Conservation (phyloP, 2,329 filamentous ascomycete genomes). For the Microsporum canis region DNA sequence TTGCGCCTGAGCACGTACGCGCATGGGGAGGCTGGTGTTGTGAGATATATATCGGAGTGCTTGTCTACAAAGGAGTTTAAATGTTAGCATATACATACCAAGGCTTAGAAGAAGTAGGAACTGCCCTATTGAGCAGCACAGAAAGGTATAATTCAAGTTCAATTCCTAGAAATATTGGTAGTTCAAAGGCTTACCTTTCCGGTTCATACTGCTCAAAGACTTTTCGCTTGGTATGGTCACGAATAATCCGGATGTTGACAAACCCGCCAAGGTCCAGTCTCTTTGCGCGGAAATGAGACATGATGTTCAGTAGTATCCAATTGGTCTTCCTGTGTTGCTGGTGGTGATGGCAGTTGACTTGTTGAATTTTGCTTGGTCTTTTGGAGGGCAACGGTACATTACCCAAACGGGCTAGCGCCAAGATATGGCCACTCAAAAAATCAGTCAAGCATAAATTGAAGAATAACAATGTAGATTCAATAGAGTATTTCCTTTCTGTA, state of each 20-base stretch:
- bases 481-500: too few species aligned
- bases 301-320: slow-evolving; percentile 29
- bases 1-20: slow-evolving; percentile 81
- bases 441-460: background rate
- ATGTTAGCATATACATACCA: background rate
- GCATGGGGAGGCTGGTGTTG: slow-evolving; percentile 73
- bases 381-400: background rate
- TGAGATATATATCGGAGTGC: slow-evolving; percentile 84
- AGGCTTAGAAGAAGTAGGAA: background rate
- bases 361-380: background rate
- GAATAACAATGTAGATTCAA: background rate
- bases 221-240: slow-evolving; percentile 94
- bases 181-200: slow-evolving; percentile 55
- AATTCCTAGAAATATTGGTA: background rate
- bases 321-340: background rate
- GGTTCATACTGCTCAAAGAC: slow-evolving; percentile 78
- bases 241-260: slow-evolving; percentile 73
- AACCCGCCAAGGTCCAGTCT: slow-evolving; percentile 82
- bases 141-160: background rate
- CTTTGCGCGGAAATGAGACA: slow-evolving; percentile 82
- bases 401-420: slow-evolving; percentile 11
- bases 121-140: background rate
- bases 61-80: slow-evolving; percentile 50
- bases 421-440: background rate
- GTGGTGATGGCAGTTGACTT: background rate